Conservation (phyloP, 805 yeast genomes). For the Metschnikowia kofuensis region DNA sequence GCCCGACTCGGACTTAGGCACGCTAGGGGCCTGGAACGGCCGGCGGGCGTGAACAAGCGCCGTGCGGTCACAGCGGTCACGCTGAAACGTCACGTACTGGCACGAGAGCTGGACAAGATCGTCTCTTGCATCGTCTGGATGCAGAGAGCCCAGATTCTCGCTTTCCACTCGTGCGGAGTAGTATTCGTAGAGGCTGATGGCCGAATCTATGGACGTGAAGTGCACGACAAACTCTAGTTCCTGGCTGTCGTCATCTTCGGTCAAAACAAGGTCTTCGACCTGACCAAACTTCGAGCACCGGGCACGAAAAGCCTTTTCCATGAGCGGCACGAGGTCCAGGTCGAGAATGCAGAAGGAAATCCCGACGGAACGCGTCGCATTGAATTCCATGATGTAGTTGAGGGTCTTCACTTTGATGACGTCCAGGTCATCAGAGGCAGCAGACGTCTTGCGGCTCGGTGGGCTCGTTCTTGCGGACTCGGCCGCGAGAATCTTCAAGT, state of each 20-base stretch:
- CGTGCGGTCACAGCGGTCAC: slow-evolving; percentile 38
- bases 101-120: slow-evolving; percentile 16
- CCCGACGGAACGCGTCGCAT: slow-evolving; percentile 36
- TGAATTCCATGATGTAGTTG: slow-evolving; percentile 37
- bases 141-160: slow-evolving; percentile 16
- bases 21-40: not conserved
- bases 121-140: slow-evolving; percentile 15
- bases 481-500: slow-evolving; percentile 28
- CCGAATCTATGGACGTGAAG: slow-evolving; percentile 45
- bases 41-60: not conserved
- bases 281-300: slow-evolving; percentile 41
- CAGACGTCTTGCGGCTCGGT: slow-evolving; percentile 22
- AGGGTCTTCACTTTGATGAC: slow-evolving; percentile 37
- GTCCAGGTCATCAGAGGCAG: not conserved
- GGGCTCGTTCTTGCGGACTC: not conserved
- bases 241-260: slow-evolving; percentile 4
- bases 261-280: slow-evolving; percentile 33
- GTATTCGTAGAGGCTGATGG: slow-evolving; percentile 44
- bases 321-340: slow-evolving; percentile 12
- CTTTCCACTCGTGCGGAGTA: slow-evolving; percentile 20
- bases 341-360: slow-evolving; percentile 14
- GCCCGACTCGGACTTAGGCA: not conserved
- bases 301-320: slow-evolving; percentile 22
- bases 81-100: slow-evolving; percentile 24
- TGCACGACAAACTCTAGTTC: slow-evolving; percentile 25